Evolutionary conservation across 139 green algal species (phyloP), one percentile per base, ranked within the genome.

Genomic region (Chlorella sp.): DNA sequence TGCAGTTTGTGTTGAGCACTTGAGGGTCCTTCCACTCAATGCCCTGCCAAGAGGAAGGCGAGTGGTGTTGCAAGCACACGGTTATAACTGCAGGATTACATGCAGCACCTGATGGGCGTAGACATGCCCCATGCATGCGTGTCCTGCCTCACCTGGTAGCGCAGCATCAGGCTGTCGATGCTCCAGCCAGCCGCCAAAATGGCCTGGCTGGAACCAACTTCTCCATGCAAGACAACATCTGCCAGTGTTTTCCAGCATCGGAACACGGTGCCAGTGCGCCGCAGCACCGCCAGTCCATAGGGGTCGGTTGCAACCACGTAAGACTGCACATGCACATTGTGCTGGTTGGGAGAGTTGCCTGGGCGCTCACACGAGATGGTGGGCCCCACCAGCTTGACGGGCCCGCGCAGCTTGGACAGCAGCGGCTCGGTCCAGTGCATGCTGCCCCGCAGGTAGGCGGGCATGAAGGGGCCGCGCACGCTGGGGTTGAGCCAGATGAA

Each of bases 71-170:
- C n/a, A n/a, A n/a, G n/a, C n/a, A n/a, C n/a, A n/a, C n/a, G n/a
- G n/a, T n/a, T n/a, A n/a, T n/a, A n/a, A n/a, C n/a, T n/a, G n/a
- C n/a, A n/a, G n/a, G n/a, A n/a, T n/a, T n/a, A n/a, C n/a, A n/a
- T n/a, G n/a, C n/a, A n/a, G n/a, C n/a, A n/a, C n/a, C n/a, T n/a
- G n/a, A n/a, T n/a, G n/a, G n/a, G n/a, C n/a, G n/a, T n/a, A n/a
- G n/a, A n/a, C n/a, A n/a, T n/a, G n/a, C n/a, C n/a, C n/a, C n/a
- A n/a, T n/a, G n/a, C n/a, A n/a, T n/a, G n/a, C n/a, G n/a, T n/a
- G n/a, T n/a, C n/a, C n/a, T n/a, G n/a, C n/a, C n/a, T n/a, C 70
- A 86, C 89, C 80, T 92, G 89, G 80, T 94, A 94, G 1, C 87
- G 83, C 54, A 90, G 80, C 90, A 92, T 89, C 56, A 94, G 86